Percentiles rank a stretch among this genome's conserved stretches.
Evolutionary conservation across 768 basidiomycete genomes (phyloP).

Genomic region (Tylopilus felleus): DNA sequence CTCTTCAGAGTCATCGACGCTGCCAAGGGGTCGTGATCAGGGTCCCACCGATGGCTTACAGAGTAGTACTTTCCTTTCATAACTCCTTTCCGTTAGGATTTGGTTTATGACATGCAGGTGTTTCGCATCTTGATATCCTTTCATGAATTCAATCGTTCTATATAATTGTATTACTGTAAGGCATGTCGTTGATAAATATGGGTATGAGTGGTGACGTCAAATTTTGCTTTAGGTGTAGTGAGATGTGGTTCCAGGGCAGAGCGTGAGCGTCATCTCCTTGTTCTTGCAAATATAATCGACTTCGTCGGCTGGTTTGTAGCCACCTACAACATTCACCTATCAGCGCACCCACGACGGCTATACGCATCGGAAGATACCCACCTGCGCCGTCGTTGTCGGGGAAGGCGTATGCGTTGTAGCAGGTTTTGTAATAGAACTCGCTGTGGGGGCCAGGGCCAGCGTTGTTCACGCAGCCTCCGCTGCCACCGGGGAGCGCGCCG

Average conservation of each 20-base stretch:
- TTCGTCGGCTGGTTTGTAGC: constrained; percentile 14
- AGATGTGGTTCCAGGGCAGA: constrained; percentile 20
- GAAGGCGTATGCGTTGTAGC: constrained; percentile 14
- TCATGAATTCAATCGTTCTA: no score
- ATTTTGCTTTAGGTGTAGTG: background rate
- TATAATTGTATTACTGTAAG: background rate
- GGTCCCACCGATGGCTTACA: no score
- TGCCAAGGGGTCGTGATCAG: constrained; percentile 7
- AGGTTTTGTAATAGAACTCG: background rate
- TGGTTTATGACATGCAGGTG: background rate
- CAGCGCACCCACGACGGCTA: background rate
- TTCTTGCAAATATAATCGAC: constrained; percentile 25
- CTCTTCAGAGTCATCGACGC: constrained; percentile 18
- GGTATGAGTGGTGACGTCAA: no score
- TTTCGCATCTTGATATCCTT: background rate
- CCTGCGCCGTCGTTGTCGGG: constrained; percentile 22
- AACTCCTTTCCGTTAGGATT: no score
- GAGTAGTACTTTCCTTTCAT: background rate
- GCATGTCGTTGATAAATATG: background rate
- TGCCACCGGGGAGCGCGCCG: background rate
- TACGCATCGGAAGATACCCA: constrained; percentile 6
- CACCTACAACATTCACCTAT: background rate
- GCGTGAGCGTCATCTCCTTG: constrained; percentile 16
- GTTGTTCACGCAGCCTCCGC: background rate
- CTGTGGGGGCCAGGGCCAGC: background rate